These are phyloP conservation scores for Penicillium canescens DNA, from an alignment of 495 filamentous ascomycete genomes.

Conservation along the genomic window DNA sequence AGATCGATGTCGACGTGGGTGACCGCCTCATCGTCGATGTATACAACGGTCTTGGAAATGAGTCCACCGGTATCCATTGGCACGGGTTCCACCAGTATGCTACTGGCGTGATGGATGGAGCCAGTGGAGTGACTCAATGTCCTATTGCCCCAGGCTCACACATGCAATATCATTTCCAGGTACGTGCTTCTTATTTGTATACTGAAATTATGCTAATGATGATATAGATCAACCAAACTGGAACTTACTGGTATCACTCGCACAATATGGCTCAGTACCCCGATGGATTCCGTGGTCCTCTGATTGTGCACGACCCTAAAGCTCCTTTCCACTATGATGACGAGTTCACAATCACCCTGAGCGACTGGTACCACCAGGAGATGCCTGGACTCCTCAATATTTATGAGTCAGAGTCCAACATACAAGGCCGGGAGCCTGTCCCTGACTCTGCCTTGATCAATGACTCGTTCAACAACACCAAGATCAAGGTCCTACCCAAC, in stretches of 20 bases:
- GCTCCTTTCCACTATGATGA: constrained; percentile 69
- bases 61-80: constrained; percentile 71
- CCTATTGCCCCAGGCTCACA: constrained; percentile 59
- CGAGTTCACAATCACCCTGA: constrained; percentile 62
- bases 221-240: constrained; percentile 64
- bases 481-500: constrained; percentile 45
- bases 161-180: constrained; percentile 72
- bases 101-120: constrained; percentile 64
- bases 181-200: constrained; percentile 44
- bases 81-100: constrained; percentile 66
- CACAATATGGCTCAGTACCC: constrained; percentile 74
- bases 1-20: constrained; percentile 67
- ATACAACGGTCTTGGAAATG: constrained; percentile 71
- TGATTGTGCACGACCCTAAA: constrained; percentile 72
- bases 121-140: constrained; percentile 64
- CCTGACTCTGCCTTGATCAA: constrained; percentile 71
- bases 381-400: constrained; percentile 56
- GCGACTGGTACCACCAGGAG: constrained; percentile 66
- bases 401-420: constrained; percentile 54
- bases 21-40: constrained; percentile 75
- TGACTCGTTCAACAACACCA: constrained; percentile 46
- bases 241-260: constrained; percentile 87
- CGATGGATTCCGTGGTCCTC: constrained; percentile 71
- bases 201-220: constrained; percentile 17
- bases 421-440: constrained; percentile 61